These are phyloP conservation scores for Pythium grandisporangium DNA, from an alignment of 352 stramenopile genomes.

Conservation along the genomic window DNA sequence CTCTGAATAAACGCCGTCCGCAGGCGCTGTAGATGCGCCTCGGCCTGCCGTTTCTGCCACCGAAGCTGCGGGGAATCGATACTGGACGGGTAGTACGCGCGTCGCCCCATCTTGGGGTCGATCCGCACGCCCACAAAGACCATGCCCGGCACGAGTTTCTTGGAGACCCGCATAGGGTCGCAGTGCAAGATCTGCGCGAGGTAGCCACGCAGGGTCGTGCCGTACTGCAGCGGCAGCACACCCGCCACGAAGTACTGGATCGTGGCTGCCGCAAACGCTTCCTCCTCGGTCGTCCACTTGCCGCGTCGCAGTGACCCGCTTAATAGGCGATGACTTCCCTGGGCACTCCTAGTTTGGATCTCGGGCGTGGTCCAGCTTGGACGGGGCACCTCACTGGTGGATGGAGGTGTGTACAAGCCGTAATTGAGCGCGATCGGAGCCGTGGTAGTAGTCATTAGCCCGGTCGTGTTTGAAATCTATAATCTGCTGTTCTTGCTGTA, in stretches of 20 bases:
- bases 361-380: too few species aligned
- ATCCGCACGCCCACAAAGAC: conserved; percentile 61
- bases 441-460: too few species aligned
- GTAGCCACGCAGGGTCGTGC: conserved; percentile 63
- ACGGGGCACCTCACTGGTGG: too few species aligned
- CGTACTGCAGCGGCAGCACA: conserved; percentile 57
- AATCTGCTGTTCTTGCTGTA: too few species aligned
- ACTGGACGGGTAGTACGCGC: conserved; percentile 55
- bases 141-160: conserved; percentile 57
- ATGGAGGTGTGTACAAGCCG: too few species aligned
- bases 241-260: conserved; percentile 67
- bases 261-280: conserved; percentile 50
- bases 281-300: conserved; percentile 65
- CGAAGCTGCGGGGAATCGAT: conserved; percentile 32
- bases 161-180: conserved; percentile 72
- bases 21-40: conserved; percentile 26
- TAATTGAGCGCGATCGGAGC: too few species aligned
- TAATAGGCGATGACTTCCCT: conserved; percentile 7
- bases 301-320: conserved; percentile 33
- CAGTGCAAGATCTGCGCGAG: conserved; percentile 62
- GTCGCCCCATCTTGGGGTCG: conserved; percentile 61
- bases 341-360: too few species aligned
- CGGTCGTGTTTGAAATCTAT: too few species aligned
- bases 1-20: conserved; percentile 44
- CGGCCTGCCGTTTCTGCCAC: conserved; percentile 25